Evolutionary conservation across 192 early-diverging fungal genomes (phyloP), one percentile per base, ranked within the genome.

Genomic region (Coemansia sp.): DNA sequence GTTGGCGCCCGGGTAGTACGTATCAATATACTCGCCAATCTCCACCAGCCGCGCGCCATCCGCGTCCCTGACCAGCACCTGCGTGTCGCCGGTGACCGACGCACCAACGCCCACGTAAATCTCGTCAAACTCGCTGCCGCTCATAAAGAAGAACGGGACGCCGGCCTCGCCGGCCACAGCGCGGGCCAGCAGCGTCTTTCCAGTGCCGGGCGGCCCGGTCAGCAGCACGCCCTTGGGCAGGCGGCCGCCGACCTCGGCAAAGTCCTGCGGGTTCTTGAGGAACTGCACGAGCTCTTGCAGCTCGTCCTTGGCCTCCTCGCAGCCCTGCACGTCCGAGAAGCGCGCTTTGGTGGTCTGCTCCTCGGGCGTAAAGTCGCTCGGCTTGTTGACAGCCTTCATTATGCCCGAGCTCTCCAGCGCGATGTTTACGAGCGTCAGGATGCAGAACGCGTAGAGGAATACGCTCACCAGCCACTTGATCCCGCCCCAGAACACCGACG

Each of bases 61-160:
- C 10, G 11, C 25, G 28, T 78, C 76, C 35, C 50, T 64, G 24
- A 79, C 71, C 10, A 79, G 53, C 23, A 79, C 76, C n/a, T 55
- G 71, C 10, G 76, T 79, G 21, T 79, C 76, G 42, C 76, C 76
- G 14, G 76, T 79, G 22, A 79, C 76, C 5, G 76, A 79, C 18
- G 90, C 95, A 16, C 97, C 97, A 12, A 98, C 95, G 58, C 95
- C 95, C 21, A 99, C 95, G 68, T 97, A 99, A 69, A 98, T 85
- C 72, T 99, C 96, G 78, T 98, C 97, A 85, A 99, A 98, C 81
- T 99, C 97, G 64, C 85, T 88, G 30, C 96, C 97, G 55, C 87
- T 89, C 95, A 99, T 98, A 71, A 96, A 95, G 71, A 99, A 98
- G 78, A 99, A 99, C 3, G 96, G 95, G 5, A 98, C 96, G 10